phyloP scores from a whole-genome alignment of 768 basidiomycete species.

The Daedalea quercina region DNA sequence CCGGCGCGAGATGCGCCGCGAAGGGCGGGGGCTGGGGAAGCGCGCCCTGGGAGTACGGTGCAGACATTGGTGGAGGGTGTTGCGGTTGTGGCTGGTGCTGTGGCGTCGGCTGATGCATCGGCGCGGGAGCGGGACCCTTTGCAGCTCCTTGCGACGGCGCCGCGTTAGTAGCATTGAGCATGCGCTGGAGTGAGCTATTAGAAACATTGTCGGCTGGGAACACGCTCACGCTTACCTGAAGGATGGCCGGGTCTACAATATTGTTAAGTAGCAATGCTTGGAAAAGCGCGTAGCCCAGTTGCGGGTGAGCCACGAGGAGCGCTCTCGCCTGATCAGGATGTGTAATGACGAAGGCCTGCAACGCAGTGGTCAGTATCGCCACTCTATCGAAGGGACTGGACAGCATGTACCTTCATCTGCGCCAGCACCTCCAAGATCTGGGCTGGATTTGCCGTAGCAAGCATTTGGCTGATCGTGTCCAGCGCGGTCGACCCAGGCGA shows the following conservation, averaged over 20 bases:
- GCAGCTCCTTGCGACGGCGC: slow-evolving; percentile 7
- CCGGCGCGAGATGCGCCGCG: slow-evolving; percentile 11
- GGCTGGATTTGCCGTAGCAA: slow-evolving; percentile 76
- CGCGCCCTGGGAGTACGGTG: slow-evolving; percentile 11
- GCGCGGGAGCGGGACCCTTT: slow-evolving; percentile 9
- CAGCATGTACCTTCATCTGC: slow-evolving; percentile 87
- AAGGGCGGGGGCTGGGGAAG: slow-evolving; percentile 22
- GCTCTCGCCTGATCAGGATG: slow-evolving; percentile 85
- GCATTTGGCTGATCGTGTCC: slow-evolving; percentile 79
- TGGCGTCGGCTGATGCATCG: neutral
- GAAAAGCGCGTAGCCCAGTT: slow-evolving; percentile 93
- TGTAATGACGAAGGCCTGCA: slow-evolving; percentile 89
- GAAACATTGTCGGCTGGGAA: neutral
- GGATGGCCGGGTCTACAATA: slow-evolving; percentile 81
- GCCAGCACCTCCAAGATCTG: slow-evolving; percentile 91
- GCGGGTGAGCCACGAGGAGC: slow-evolving; percentile 78
- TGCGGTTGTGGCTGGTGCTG: slow-evolving; percentile 8
- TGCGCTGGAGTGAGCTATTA: slow-evolving; percentile 28
- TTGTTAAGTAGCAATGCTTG: slow-evolving; percentile 91
- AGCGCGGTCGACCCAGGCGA: slow-evolving; percentile 64
- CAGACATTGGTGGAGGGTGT: slow-evolving; percentile 8
- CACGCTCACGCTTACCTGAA: slow-evolving; percentile 44
- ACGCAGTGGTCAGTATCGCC: neutral
- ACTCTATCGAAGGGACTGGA: neutral
- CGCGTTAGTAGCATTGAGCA: slow-evolving; percentile 40